Evolutionary conservation across 257 asterid genomes (phyloP), one percentile per base, ranked within the genome.

Genomic region (Oldenlandia corymbosa): DNA sequence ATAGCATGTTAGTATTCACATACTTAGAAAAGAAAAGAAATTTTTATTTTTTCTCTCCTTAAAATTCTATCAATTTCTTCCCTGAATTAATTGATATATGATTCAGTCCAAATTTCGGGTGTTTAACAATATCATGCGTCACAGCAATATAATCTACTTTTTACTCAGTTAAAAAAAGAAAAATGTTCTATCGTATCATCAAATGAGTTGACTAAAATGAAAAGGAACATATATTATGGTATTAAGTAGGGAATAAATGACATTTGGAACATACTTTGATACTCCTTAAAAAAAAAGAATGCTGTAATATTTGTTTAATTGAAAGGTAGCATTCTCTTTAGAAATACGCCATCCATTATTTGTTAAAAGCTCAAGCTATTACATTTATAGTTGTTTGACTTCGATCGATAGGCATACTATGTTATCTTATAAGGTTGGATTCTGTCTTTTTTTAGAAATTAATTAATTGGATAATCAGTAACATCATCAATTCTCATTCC

Each of bases 341-440:
- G 42, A 57, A 68, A 37, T 67, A 51, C 51, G 50, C 59, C 54
- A n/a, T 18, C 62, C 65, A 62, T 58, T 58, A 7, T 23, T 27
- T n/a, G n/a, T n/a, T n/a, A n/a, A 41, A 55, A 54, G 39, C 23
- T n/a, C 24, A 1, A 58, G 24, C 1, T 47, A 18, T 30, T 45
- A 45, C 23, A 12, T 26, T 7, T 39, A 11, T 16, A 50, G 55
- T 37, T 30, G 17, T 18, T 69, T 39, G 39, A 39, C 62, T 60
- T 60, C 17, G 50, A 18, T 10, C 13, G 10, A 41, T 18, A 18
- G 11, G 28, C 27, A 18, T 45, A 69, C 68, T 61, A 68, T 43
- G 47, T 54, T 54, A 42, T 55, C 31, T 50, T n/a, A n/a, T n/a
- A 37, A 54, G 58, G 20, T 53, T 66, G 70, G 72, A 68, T 43